A percentile compares a stretch with the other conserved stretches of the same genome.
Conservation (phyloP, 1,284 basidiomycete species). For the Ustilago loliicola region DNA sequence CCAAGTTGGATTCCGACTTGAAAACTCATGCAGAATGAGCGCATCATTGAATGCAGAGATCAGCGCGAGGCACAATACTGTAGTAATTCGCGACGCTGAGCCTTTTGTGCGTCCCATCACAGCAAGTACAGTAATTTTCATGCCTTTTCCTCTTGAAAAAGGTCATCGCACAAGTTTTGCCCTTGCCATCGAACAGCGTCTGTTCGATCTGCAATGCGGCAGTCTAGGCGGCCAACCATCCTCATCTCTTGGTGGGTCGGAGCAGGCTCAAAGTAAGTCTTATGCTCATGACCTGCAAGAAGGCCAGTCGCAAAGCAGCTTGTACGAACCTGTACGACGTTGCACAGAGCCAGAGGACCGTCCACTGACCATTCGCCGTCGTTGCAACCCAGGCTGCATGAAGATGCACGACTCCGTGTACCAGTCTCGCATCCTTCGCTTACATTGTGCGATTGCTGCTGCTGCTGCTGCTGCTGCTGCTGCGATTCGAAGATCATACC, state of each 20-base stretch:
- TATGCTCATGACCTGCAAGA: too few species aligned
- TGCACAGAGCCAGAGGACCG: background rate
- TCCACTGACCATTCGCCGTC: slow-evolving; percentile 4
- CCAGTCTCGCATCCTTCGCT: slow-evolving; percentile 2
- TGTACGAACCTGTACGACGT: background rate
- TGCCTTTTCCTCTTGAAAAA: too few species aligned
- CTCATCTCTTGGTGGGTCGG: background rate
- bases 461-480: background rate
- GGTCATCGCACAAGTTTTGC: too few species aligned
- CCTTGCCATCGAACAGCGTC: slow-evolving; percentile 3
- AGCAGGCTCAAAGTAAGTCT: too few species aligned
- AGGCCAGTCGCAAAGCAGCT: background rate
- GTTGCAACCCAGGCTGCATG: slow-evolving; percentile 7
- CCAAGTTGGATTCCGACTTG: background rate
- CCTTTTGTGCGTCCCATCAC: background rate
- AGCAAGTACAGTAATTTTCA: background rate
- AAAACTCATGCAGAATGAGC: slow-evolving; percentile 26
- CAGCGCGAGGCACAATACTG: slow-evolving; percentile 21
- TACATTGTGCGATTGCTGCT: background rate
- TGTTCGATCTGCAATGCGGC: background rate
- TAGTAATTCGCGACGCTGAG: background rate
- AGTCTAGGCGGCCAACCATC: background rate
- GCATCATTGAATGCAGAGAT: slow-evolving; percentile 16
- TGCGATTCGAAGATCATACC: background rate
- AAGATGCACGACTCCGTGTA: slow-evolving; percentile 9